Conservation (phyloP, 2,329 filamentous ascomycete genomes). For the Diaporthe velutina region DNA sequence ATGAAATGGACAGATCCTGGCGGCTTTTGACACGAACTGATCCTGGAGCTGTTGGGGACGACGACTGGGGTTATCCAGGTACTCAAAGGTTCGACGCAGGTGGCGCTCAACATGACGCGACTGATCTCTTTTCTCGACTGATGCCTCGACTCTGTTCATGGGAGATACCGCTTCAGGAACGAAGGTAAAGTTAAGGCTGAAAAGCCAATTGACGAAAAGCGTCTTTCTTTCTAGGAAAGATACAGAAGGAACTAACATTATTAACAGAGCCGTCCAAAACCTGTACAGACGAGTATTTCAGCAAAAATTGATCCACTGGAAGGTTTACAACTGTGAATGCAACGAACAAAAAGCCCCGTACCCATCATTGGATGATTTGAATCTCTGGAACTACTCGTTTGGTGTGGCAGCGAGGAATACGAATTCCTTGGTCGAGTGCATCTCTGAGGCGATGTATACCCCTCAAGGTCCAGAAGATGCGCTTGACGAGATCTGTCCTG, state of each 20-base stretch:
- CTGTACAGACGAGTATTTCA: neutral
- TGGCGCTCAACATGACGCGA: too few relatives aligned
- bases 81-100: too few relatives aligned
- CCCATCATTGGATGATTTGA: too few relatives aligned
- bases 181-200: neutral
- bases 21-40: neutral
- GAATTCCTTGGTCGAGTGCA: neutral
- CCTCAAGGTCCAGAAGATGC: too few relatives aligned
- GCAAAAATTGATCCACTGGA: neutral
- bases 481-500: too few relatives aligned
- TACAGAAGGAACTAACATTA: neutral
- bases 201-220: too few relatives aligned
- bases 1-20: neutral
- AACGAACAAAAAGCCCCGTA: too few relatives aligned
- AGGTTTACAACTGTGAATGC: neutral
- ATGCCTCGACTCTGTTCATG: too few relatives aligned
- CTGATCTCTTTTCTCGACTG: too few relatives aligned
- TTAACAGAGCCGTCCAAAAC: neutral
- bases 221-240: too few relatives aligned
- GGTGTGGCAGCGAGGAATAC: neutral
- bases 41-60: accelerated
- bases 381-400: neutral
- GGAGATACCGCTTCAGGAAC: too few relatives aligned
- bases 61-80: too few relatives aligned
- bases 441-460: neutral